A percentile compares a stretch with the other conserved stretches of the same genome.
Evolutionary conservation across 768 basidiomycete genomes (phyloP).

Genomic region (Agaricus bisporus): DNA sequence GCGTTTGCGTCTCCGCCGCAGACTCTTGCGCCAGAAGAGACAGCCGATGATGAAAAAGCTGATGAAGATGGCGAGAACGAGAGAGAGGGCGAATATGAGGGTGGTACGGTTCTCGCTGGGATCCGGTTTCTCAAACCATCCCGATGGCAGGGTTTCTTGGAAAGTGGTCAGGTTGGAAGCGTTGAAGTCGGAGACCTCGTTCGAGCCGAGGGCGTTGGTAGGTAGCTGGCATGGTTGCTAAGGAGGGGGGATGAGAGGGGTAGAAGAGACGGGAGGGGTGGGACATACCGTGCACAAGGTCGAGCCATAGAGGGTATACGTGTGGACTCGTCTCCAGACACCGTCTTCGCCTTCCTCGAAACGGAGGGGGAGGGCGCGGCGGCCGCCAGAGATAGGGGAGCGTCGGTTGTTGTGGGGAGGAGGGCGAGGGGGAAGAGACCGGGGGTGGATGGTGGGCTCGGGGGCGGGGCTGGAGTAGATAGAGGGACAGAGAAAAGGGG

Average conservation of each 20-base stretch:
- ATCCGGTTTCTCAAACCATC: conserved; percentile 34
- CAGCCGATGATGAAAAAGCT: conserved; percentile 55
- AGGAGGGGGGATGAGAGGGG: background rate
- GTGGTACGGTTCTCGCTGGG: conserved; percentile 29
- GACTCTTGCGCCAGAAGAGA: conserved; percentile 52
- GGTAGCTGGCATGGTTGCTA: conserved; percentile 21
- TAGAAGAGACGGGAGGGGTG: conserved; percentile 4
- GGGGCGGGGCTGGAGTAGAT: conserved; percentile 18
- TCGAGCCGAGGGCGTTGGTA: conserved; percentile 18
- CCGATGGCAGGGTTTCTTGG: conserved; percentile 41
- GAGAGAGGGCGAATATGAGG: conserved; percentile 50
- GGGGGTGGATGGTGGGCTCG: conserved; percentile 4
- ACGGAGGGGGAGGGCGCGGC: conserved; percentile 43
- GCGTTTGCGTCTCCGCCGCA: conserved; percentile 23
- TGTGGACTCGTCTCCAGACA: conserved; percentile 47
- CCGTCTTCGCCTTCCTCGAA: conserved; percentile 49
- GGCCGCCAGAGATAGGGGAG: background rate
- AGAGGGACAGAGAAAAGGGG: conserved; percentile 57
- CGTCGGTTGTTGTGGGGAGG: background rate
- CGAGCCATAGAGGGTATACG: conserved; percentile 68
- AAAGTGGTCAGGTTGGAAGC: conserved; percentile 19
- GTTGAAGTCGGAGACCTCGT: conserved; percentile 18
- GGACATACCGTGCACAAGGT: conserved; percentile 50
- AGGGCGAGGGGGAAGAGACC: conserved; percentile 13
- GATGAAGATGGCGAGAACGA: conserved; percentile 58